These are phyloP conservation scores for Gilbertella persicaria DNA, from an alignment of 371 early-diverging fungal genomes.

Conservation along the genomic window DNA sequence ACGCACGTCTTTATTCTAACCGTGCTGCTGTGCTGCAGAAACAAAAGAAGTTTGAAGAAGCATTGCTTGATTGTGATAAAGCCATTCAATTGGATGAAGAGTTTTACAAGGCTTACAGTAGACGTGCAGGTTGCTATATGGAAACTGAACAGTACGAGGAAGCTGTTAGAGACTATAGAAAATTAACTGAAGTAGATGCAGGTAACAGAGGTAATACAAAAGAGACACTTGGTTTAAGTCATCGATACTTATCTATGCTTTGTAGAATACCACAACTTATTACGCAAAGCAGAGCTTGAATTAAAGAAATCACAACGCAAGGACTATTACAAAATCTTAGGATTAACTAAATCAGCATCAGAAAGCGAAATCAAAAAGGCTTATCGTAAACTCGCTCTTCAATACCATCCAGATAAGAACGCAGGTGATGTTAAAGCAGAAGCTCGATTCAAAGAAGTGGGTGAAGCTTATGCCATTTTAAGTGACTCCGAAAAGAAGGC, in stretches of 20 bases:
- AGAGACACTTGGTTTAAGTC: background rate
- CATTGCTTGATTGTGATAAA: slow-evolving; percentile 68
- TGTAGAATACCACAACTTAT: slow-evolving; percentile 61
- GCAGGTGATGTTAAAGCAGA: slow-evolving; percentile 68
- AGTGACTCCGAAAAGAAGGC: slow-evolving; percentile 83
- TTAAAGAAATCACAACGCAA: slow-evolving; percentile 77
- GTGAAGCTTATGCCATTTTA: slow-evolving; percentile 78
- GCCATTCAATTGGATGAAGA: slow-evolving; percentile 68
- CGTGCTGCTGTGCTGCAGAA: slow-evolving; percentile 72
- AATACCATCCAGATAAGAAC: slow-evolving; percentile 88
- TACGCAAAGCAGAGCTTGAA: slow-evolving; percentile 74
- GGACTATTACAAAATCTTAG: slow-evolving; percentile 95
- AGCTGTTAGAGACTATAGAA: slow-evolving; percentile 75
- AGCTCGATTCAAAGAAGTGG: slow-evolving; percentile 82
- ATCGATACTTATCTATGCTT: background rate
- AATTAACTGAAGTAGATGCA: slow-evolving; percentile 63
- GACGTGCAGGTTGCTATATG: slow-evolving; percentile 77
- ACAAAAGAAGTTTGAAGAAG: slow-evolving; percentile 63
- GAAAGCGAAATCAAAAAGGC: slow-evolving; percentile 92
- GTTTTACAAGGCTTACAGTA: slow-evolving; percentile 72
- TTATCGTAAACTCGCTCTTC: slow-evolving; percentile 82
- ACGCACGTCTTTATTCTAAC: slow-evolving; percentile 77
- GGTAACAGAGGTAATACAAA: slow-evolving; percentile 51
- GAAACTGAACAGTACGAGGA: slow-evolving; percentile 81
- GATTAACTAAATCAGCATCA: slow-evolving; percentile 76